A percentile compares a stretch with the other conserved stretches of the same genome.
phyloP scores from a whole-genome alignment of 2,329 filamentous ascomycete species.

The Pleomassaria siparia region DNA sequence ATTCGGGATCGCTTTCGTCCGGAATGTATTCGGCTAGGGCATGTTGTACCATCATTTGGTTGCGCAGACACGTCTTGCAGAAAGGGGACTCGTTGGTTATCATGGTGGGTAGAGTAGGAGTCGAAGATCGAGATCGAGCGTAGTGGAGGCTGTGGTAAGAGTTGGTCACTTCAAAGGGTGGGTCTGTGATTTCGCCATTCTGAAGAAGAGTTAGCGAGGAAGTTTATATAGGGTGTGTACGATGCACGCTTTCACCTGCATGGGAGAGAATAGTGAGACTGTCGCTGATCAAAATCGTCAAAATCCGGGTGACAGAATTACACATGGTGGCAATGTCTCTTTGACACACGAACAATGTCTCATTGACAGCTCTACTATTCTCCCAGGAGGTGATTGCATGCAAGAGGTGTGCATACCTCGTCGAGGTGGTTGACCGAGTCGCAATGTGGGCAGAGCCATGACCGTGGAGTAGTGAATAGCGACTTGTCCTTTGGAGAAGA shows the following conservation, averaged over 20 bases:
- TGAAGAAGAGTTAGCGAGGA: constrained; percentile 43
- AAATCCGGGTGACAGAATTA: too few relatives aligned
- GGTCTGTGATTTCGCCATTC: constrained; percentile 88
- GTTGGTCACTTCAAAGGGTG: constrained; percentile 59
- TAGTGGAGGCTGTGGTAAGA: constrained; percentile 20
- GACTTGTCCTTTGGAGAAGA: constrained; percentile 25
- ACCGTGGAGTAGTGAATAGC: constrained; percentile 18
- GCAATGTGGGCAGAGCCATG: constrained; percentile 59
- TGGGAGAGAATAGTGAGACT: too few relatives aligned
- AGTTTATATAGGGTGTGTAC: constrained; percentile 6
- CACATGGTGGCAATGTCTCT: too few relatives aligned
- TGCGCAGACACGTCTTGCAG: constrained; percentile 81
- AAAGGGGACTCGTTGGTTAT: constrained; percentile 50
- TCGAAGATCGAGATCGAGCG: constrained; percentile 24
- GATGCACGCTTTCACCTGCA: too few relatives aligned
- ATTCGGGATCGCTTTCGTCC: constrained; percentile 64
- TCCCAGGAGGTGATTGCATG: too few relatives aligned
- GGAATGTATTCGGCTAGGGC: constrained; percentile 80
- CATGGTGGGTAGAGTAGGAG: constrained; percentile 27
- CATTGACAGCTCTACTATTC: too few relatives aligned
- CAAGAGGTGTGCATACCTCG: constrained; percentile 63
- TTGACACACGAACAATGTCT: too few relatives aligned
- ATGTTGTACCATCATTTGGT: constrained; percentile 79
- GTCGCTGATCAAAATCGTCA: too few relatives aligned
- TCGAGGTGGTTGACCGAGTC: constrained; percentile 89